phyloP scores from a whole-genome alignment of 2,329 filamentous ascomycete species.

The Immersiporthe knoxdaviesiana region DNA sequence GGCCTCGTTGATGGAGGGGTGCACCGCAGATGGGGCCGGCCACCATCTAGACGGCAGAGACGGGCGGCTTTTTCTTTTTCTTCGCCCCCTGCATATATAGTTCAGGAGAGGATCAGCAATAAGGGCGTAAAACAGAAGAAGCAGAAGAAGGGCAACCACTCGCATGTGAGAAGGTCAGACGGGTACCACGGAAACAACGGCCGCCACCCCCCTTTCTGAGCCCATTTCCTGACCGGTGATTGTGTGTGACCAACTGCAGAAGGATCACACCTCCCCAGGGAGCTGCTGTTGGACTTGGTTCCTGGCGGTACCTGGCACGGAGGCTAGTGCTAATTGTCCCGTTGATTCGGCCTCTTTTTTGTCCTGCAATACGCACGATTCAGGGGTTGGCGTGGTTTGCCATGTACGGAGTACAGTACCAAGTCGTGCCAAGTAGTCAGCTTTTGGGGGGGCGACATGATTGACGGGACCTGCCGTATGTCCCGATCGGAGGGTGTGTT shows the following conservation, averaged over 20 bases:
- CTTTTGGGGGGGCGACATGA: not conserved
- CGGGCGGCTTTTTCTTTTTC: not conserved
- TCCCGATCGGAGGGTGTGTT: not conserved
- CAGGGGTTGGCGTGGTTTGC: constrained; percentile 2
- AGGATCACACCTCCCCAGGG: not conserved
- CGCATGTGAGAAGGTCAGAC: not conserved
- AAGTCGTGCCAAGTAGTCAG: constrained; percentile 9
- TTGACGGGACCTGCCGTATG: not conserved
- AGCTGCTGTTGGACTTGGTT: too few relatives aligned
- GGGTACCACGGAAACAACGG: not conserved
- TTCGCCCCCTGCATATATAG: constrained; percentile 19
- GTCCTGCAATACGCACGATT: constrained; percentile 1
- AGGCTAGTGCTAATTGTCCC: not conserved
- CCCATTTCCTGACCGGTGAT: not conserved
- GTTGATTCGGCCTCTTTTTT: not conserved
- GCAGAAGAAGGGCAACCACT: not conserved
- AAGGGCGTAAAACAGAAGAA: not conserved
- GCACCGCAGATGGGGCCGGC: not conserved
- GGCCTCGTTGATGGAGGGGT: not conserved
- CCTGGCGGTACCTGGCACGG: not conserved
- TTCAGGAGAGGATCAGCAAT: constrained; percentile 28
- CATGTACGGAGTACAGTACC: too few relatives aligned
- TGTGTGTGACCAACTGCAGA: not conserved
- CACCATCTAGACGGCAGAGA: not conserved
- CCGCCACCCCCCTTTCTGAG: not conserved